Evolutionary conservation across 2,329 filamentous ascomycete genomes (phyloP), one percentile per base, ranked within the genome.

Genomic region (Penicillium sp.): DNA sequence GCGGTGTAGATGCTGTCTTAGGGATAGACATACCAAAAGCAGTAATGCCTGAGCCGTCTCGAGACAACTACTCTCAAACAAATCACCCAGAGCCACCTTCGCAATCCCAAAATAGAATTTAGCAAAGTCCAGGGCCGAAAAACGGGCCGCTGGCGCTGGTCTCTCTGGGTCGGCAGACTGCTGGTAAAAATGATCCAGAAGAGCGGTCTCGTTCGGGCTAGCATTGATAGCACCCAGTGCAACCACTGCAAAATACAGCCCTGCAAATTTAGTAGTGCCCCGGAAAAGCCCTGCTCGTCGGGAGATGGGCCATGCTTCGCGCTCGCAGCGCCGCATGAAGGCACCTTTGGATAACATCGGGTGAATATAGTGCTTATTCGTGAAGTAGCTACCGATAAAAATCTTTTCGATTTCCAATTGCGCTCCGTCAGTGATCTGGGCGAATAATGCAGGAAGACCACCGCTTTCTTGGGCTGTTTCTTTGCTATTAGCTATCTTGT

Each of bases 361-460:
- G 39, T 69, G 65, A 35, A 69, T 66, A 39, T 66, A 67, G 31
- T 69, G 66, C 39, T 67, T 66, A 50, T 69, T 69, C 11, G 61
- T 58, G 44, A 69, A 69, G 54, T 65, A 69, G 44, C 62, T 63
- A 45, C 58, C 58, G 33, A 69, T 63, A 51, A 67, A 69, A 14
- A 66, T 66, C 47, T 66, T 69, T 50, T 69, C 67, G n/a, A 69
- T 66, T 44, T 68, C 65, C 3, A 64, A 23, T 26, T 65, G 57
- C 4, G 58, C 57, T 10, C n/a, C 33, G 14, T 23, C 29, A 2
- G 47, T n/a, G 8, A 39, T 37, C 23, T 39, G 29, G 13, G 31
- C 8, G 13, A 37, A 29, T 19, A 37, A 14, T 6, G 19, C 31
- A 11, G 31, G 11, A 16, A 48, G 8, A 3, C 26, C 19, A 27